phyloP scores from a whole-genome alignment of 768 basidiomycete genomes.

The Tephrocybe sp. region DNA sequence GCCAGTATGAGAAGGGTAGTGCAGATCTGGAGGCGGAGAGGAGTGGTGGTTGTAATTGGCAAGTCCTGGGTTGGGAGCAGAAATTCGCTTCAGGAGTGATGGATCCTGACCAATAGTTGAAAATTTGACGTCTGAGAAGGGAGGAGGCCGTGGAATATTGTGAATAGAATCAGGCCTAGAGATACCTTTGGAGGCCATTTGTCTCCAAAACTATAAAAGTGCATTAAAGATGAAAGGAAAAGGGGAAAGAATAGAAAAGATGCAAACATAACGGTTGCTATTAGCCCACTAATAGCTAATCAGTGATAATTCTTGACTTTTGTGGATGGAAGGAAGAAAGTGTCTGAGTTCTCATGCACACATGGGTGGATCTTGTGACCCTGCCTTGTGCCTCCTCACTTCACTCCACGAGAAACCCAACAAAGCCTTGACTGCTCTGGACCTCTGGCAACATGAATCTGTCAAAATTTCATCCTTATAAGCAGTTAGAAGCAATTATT shows the following conservation, averaged over 20 bases:
- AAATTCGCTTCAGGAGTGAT: slow-evolving; percentile 48
- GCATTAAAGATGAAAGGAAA: not conserved
- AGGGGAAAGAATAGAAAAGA: not conserved
- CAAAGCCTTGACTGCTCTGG: slow-evolving; percentile 3
- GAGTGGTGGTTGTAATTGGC: slow-evolving; percentile 16
- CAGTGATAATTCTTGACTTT: not conserved
- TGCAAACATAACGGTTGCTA: not conserved
- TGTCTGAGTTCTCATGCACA: not conserved
- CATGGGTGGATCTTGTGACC: slow-evolving; percentile 6
- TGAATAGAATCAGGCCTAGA: not conserved
- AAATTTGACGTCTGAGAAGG: slow-evolving; percentile 46
- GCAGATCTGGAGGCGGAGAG: slow-evolving; percentile 18
- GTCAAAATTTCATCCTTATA: not conserved
- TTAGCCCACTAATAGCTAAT: too few species aligned
- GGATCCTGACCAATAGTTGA: slow-evolving; percentile 53
- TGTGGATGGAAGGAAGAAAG: not conserved
- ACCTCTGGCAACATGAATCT: not conserved
- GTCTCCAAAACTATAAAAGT: too few species aligned
- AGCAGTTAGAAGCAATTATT: slow-evolving; percentile 1
- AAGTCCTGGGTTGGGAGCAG: slow-evolving; percentile 27
- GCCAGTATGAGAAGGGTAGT: slow-evolving; percentile 7
- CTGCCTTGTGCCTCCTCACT: not conserved
- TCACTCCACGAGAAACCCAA: not conserved
- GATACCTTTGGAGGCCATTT: slow-evolving; percentile 2
- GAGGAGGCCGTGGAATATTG: slow-evolving; percentile 30